phyloP scores from a whole-genome alignment of 2,329 filamentous ascomycete species.

The Emergomyces orientalis region DNA sequence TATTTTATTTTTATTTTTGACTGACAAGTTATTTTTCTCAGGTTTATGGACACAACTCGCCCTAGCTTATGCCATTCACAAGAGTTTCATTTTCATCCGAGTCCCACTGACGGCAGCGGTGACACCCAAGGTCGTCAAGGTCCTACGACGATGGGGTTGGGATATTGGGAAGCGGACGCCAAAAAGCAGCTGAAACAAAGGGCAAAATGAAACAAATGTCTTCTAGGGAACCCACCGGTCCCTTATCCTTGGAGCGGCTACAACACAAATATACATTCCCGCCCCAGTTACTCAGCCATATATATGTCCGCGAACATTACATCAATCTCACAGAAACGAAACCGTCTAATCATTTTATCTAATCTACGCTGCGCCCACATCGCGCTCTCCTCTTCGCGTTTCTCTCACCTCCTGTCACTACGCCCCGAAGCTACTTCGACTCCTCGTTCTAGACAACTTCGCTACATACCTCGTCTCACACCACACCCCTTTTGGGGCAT shows the following conservation, averaged over 20 bases:
- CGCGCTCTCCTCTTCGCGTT: background rate
- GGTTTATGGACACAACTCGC: slow-evolving; percentile 76
- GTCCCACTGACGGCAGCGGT: slow-evolving; percentile 85
- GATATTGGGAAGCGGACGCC: slow-evolving; percentile 72
- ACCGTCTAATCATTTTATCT: background rate
- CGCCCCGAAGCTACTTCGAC: background rate
- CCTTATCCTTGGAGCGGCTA: background rate
- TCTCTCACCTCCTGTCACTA: background rate
- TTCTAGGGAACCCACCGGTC: background rate
- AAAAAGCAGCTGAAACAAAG: slow-evolving; percentile 21
- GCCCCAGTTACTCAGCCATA: background rate
- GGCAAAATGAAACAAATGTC: background rate
- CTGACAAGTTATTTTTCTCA: slow-evolving; percentile 22
- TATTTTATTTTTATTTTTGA: background rate
- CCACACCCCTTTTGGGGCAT: background rate
- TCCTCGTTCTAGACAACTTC: background rate
- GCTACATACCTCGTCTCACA: background rate
- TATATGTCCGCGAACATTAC: background rate
- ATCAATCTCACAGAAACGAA: background rate
- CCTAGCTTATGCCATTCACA: slow-evolving; percentile 93
- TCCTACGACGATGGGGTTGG: slow-evolving; percentile 81
- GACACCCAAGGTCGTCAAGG: slow-evolving; percentile 88
- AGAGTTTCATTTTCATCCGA: slow-evolving; percentile 93
- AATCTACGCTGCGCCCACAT: background rate
- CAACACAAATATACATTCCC: background rate